A percentile compares a stretch with the other conserved stretches of the same genome.
Conservation (phyloP, 306 rosid species). For the Quercus variabilis region DNA sequence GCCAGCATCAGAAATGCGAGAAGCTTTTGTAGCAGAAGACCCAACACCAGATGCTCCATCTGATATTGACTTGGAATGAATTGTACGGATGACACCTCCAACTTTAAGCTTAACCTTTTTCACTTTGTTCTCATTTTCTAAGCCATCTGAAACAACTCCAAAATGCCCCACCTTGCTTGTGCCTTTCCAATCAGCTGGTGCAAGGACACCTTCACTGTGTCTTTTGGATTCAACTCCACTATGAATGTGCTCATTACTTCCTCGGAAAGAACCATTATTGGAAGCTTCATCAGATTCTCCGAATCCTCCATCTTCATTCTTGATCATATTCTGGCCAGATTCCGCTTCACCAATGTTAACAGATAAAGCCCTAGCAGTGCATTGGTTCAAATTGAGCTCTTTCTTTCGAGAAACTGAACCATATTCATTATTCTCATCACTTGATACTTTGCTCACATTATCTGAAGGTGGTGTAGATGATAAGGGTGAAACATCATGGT, state of each 20-base stretch:
- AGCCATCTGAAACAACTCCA: slow-evolving; percentile 24
- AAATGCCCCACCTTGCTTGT: background rate
- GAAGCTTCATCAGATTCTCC: slow-evolving; percentile 44
- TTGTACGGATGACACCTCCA: slow-evolving; percentile 38
- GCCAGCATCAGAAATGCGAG: background rate
- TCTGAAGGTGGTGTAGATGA: slow-evolving; percentile 35
- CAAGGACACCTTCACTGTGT: slow-evolving; percentile 28
- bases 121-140: slow-evolving; percentile 24
- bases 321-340: slow-evolving; percentile 19
- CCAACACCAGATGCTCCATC: slow-evolving; percentile 10
- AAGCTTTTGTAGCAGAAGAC: slow-evolving; percentile 3
- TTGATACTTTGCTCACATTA: slow-evolving; percentile 26
- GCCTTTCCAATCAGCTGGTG: slow-evolving; percentile 29
- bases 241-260: slow-evolving; percentile 30
- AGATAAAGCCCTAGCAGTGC: slow-evolving; percentile 20
- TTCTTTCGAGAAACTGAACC: slow-evolving; percentile 17
- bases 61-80: slow-evolving; percentile 17
- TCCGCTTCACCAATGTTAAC: slow-evolving; percentile 3
- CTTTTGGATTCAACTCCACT: slow-evolving; percentile 17
- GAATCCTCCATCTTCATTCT: slow-evolving; percentile 25
- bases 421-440: slow-evolving; percentile 15
- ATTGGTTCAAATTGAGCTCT: slow-evolving; percentile 24
- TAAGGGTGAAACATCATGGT: slow-evolving; percentile 22
- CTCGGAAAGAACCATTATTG: slow-evolving; percentile 22
- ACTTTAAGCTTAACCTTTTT: slow-evolving; percentile 44